These are phyloP conservation scores for Ramaria rubella DNA, from an alignment of 768 basidiomycete species.

Conservation along the genomic window DNA sequence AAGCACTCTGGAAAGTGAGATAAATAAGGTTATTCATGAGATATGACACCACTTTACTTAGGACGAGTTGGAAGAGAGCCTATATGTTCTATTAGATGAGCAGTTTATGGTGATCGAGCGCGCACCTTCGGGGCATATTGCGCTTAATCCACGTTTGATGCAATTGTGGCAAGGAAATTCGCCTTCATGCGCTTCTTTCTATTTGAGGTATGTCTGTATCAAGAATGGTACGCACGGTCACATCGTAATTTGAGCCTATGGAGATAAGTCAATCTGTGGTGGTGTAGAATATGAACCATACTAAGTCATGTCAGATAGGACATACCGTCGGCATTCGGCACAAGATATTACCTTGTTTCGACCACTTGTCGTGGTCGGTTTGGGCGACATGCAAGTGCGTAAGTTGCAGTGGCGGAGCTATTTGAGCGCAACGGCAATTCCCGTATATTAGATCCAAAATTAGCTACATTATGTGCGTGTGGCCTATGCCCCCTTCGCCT, in stretches of 20 bases:
- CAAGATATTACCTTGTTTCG: slow-evolving; percentile 24
- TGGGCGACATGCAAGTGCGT: slow-evolving; percentile 10
- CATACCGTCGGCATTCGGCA: slow-evolving; percentile 35
- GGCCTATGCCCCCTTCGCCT: slow-evolving; percentile 12
- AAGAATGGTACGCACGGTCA: slow-evolving; percentile 33
- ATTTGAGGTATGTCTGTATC: not conserved
- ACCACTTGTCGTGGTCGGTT: not conserved
- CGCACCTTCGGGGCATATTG: slow-evolving; percentile 10
- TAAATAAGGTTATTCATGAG: not conserved
- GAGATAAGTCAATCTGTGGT: not conserved
- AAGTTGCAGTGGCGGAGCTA: not conserved
- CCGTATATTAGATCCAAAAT: not conserved
- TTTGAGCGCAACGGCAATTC: not conserved
- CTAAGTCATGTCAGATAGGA: not conserved
- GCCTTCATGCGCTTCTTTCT: not conserved
- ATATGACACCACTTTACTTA: slow-evolving; percentile 1
- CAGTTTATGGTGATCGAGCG: not conserved
- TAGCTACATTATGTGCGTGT: not conserved
- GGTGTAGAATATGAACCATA: not conserved
- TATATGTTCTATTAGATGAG: not conserved
- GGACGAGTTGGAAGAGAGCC: slow-evolving; percentile 9
- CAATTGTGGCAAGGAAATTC: slow-evolving; percentile 12
- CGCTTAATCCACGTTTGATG: slow-evolving; percentile 5
- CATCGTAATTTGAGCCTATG: slow-evolving; percentile 59
- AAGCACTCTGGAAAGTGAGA: not conserved